Base-by-base conservation (phyloP, 2,329 filamentous ascomycete genomes). In the Aureobasidium sp. region DNA sequence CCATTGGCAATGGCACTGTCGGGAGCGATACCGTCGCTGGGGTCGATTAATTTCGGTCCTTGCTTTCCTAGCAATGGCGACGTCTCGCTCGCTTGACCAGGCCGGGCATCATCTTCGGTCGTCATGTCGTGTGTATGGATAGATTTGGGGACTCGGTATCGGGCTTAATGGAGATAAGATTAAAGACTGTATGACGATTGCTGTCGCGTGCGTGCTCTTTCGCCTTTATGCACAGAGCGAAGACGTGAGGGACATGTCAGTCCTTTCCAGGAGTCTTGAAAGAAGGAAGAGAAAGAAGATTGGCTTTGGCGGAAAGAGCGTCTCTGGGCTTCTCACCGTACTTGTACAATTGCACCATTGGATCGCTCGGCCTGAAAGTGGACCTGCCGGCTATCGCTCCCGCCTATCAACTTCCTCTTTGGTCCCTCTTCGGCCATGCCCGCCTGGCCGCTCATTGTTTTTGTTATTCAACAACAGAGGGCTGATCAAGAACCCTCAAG, bases 1-100 rank as follows among this genome's bases (percentile, higher is more conserved):
- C 56, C 64, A 64, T 68, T 66, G 14, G 64, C 33, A 54, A 68
- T 59, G 61, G 68, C 58, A 19, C 63, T 67, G 39, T 69, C 69
- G 3, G 72, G 65, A 12, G 67, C 67, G 29, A 72, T 65, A 2
- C 66, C 70, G 63, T 65, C 68, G 7, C 63, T 65, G 5, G 70
- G 65, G 12, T 70, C 70, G 31, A 71, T 64, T 8, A 65, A 61
- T 48, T 66, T 50, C 12, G 66, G 54, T 19, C 5, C 42, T 29
- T 40, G 44, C 3, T 61, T 44, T 40, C 49, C 24, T 11, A 69
- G 63, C n/a, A 70, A 61, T 12, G 68, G 67, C 12, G 69, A 70
- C 2, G 66, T 69, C 62, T 70, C 69, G 33, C 67, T 66, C 12
- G 67, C 48, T 29, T 58, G 33, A 9, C 12, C 33, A 8, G 19